Evolutionary conservation across 2,329 filamentous ascomycete species (phyloP).

Genomic region (Rutstroemia sydowiana): DNA sequence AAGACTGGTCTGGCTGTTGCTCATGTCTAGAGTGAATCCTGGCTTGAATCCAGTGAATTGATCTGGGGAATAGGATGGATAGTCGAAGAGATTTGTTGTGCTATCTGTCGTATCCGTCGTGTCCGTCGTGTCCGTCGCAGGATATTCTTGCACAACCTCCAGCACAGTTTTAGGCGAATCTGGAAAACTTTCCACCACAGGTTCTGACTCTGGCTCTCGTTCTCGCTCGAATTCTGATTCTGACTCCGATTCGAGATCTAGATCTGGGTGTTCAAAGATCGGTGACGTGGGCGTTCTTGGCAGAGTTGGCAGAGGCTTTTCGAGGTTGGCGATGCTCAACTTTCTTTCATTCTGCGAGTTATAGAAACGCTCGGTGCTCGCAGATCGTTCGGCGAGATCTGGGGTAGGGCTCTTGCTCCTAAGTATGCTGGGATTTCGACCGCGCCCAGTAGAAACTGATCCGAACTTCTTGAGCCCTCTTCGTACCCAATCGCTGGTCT

Average conservation of each 20-base stretch:
- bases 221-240: too few species aligned
- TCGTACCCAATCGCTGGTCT: constrained; percentile 24
- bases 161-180: constrained; percentile 22
- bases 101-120: too few species aligned
- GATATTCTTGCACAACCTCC: constrained; percentile 21
- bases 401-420: constrained; percentile 14
- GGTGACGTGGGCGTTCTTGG: constrained; percentile 23
- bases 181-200: constrained; percentile 16
- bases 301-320: constrained; percentile 29
- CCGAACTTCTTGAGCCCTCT: constrained; percentile 27
- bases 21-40: constrained; percentile 18
- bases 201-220: too few species aligned
- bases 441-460: constrained; percentile 23
- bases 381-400: constrained; percentile 12
- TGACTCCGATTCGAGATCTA: too few species aligned
- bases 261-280: constrained; percentile 1
- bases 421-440: constrained; percentile 20
- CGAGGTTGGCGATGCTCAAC: constrained; percentile 21
- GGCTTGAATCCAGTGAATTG: constrained; percentile 21
- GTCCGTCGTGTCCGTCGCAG: too few species aligned
- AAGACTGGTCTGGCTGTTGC: constrained; percentile 39
- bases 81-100: constrained; percentile 29
- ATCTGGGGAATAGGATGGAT: constrained; percentile 20
- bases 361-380: constrained; percentile 9
- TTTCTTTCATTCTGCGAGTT: constrained; percentile 15